Evolutionary conservation across 345 rosid genomes (phyloP).

Genomic region (Salix exigua): DNA sequence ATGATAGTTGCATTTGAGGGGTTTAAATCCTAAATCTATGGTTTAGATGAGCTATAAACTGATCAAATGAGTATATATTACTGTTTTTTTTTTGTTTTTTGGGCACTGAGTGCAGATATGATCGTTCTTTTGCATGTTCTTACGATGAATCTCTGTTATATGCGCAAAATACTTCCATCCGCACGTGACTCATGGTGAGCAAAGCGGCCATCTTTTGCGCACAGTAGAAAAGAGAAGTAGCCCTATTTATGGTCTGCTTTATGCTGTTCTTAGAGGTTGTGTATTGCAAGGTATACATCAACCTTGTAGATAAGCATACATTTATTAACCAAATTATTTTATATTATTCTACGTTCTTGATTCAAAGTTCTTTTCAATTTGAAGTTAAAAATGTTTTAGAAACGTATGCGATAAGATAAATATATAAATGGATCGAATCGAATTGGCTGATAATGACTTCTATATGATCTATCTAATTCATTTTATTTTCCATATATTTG

Average conservation of each 20-base stretch:
- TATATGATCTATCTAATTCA: too few species aligned
- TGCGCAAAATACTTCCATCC: conserved; percentile 58
- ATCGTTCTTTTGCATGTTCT: background rate
- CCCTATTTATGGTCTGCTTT: background rate
- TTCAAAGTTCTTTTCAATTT: too few species aligned
- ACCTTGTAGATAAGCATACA: conserved; percentile 1
- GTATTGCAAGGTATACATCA: background rate
- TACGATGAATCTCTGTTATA: background rate
- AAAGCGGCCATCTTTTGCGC: conserved; percentile 51
- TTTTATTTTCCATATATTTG: too few species aligned
- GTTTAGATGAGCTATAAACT: too few species aligned
- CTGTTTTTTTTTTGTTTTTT: too few species aligned
- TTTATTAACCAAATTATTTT: background rate
- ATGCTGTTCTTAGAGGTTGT: background rate
- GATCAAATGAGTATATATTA: too few species aligned
- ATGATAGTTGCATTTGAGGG: background rate
- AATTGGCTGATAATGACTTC: too few species aligned
- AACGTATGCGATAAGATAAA: too few species aligned
- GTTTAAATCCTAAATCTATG: too few species aligned
- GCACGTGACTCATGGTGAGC: conserved; percentile 35
- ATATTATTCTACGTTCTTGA: background rate
- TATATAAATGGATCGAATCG: too few species aligned
- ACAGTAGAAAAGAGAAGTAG: conserved; percentile 5
- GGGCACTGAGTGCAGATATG: too few species aligned
- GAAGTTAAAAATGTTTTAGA: too few species aligned